Conservation (phyloP, 306 rosid genomes). For the Urtica urens region DNA sequence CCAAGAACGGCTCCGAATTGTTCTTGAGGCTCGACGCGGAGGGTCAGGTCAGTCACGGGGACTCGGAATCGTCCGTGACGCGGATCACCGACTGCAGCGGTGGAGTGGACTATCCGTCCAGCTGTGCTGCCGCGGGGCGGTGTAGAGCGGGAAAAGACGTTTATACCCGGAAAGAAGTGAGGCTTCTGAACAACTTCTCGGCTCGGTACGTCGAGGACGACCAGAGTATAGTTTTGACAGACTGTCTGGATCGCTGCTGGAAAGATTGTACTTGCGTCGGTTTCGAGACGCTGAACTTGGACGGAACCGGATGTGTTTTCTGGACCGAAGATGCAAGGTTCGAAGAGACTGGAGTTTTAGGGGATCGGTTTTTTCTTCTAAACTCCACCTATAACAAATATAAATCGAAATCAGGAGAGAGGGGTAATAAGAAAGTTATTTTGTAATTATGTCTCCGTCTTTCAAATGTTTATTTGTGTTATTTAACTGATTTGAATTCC, state of each 20-base stretch:
- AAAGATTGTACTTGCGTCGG: conserved; percentile 14
- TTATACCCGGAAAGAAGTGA: background rate
- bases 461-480: no score
- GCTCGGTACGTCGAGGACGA: background rate
- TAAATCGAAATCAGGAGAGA: background rate
- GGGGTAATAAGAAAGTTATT: background rate
- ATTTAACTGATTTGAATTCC: background rate
- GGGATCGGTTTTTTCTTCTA: background rate
- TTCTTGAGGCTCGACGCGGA: background rate
- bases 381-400: background rate
- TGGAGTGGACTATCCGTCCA: background rate
- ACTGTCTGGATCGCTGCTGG: conserved; percentile 9
- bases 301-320: conserved; percentile 8
- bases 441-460: background rate
- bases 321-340: conserved; percentile 3
- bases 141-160: background rate
- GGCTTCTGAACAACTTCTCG: background rate
- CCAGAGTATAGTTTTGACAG: background rate
- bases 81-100: background rate
- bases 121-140: background rate
- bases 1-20: background rate
- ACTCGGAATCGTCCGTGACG: background rate
- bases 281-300: background rate
- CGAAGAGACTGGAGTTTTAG: background rate
- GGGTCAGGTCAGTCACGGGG: background rate